Evolutionary conservation across 1,284 basidiomycete species (phyloP).

Genomic region (Cutaneotrichosporon sp.): DNA sequence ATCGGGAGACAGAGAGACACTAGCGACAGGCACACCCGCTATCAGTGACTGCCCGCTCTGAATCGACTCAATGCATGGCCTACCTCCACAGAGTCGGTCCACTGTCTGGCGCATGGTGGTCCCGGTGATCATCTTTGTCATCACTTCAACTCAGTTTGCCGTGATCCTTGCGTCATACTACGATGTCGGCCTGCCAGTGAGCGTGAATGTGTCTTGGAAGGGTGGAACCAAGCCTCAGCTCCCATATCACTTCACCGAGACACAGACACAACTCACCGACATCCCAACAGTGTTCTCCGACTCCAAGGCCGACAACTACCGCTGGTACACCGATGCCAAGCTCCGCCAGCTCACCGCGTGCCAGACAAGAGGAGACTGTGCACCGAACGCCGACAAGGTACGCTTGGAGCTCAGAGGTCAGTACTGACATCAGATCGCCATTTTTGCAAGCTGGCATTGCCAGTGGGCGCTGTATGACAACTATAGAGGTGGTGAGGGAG

Average conservation of each 20-base stretch:
- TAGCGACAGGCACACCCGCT: no score
- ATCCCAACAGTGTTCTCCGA: conserved; percentile 1
- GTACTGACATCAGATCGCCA: conserved; percentile 13
- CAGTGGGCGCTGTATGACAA: conserved; percentile 15
- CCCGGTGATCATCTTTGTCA: neutral
- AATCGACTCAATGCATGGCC: neutral
- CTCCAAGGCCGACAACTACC: conserved; percentile 11
- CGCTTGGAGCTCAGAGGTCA: neutral
- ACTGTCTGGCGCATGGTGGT: neutral
- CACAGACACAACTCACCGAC: neutral
- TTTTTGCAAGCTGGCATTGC: conserved; percentile 20
- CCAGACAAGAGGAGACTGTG: conserved; percentile 16
- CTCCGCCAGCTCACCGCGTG: conserved; percentile 21
- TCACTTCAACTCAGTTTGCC: neutral
- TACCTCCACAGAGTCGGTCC: neutral
- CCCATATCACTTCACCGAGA: neutral
- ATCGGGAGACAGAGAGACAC: no score
- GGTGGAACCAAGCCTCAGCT: no score
- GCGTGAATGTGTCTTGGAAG: neutral
- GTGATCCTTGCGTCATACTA: neutral
- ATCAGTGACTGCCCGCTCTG: no score
- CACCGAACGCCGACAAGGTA: conserved; percentile 22
- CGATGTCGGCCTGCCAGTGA: neutral
- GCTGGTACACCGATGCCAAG: conserved; percentile 24
- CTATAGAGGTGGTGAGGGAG: conserved; percentile 23